Conservation (phyloP, 2,329 filamentous ascomycete genomes). For the Xylaria hypoxylon region DNA sequence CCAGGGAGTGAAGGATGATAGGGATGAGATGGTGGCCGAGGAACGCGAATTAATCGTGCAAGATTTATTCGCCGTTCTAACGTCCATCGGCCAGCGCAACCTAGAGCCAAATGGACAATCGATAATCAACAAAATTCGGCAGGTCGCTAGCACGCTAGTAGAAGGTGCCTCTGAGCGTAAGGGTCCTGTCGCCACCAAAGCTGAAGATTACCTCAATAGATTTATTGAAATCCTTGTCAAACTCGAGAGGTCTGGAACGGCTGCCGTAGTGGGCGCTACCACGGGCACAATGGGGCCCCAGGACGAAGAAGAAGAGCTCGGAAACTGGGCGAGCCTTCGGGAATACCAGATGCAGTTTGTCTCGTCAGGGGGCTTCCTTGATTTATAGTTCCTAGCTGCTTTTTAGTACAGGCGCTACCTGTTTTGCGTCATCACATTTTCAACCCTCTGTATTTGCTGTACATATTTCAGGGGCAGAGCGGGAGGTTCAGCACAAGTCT, state of each 20-base stretch:
- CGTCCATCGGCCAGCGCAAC: constrained; percentile 83
- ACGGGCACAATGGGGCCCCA: constrained; percentile 60
- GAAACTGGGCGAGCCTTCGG: constrained; percentile 81
- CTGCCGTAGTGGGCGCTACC: constrained; percentile 48
- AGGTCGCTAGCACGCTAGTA: constrained; percentile 83
- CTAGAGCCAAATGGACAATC: constrained; percentile 79
- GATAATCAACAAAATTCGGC: constrained; percentile 84
- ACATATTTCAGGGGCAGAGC: constrained; percentile 25
- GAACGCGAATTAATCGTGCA: constrained; percentile 87
- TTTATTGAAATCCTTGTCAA: constrained; percentile 81
- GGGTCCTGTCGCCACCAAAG: constrained; percentile 63
- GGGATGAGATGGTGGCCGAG: constrained; percentile 72
- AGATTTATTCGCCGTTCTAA: constrained; percentile 79
- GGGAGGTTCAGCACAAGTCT: neutral
- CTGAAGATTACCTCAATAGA: constrained; percentile 76
- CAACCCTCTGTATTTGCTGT: constrained; percentile 21
- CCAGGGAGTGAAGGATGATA: constrained; percentile 50
- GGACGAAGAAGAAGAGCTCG: constrained; percentile 80
- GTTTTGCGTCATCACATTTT: neutral
- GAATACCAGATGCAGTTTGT: constrained; percentile 82
- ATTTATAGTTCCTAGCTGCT: constrained; percentile 26
- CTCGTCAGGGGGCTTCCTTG: constrained; percentile 68
- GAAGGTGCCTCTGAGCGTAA: constrained; percentile 66
- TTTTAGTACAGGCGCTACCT: neutral
- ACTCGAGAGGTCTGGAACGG: constrained; percentile 73